These are phyloP conservation scores for Brettanomyces naardenensis DNA, from an alignment of 805 yeast species.

Conservation along the genomic window DNA sequence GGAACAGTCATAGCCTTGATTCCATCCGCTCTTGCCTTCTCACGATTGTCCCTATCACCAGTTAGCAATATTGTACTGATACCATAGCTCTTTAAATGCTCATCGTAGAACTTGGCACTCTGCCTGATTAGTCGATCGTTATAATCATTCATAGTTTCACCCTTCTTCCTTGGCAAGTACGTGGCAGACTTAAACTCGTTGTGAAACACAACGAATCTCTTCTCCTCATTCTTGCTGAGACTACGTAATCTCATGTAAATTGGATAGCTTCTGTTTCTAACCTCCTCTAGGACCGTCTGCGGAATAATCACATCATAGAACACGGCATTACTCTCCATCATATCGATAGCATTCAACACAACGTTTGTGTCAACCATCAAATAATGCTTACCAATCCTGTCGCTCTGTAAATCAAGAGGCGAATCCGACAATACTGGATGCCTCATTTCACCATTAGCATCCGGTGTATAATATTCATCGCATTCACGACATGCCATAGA, in stretches of 20 bases:
- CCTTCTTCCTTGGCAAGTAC: conserved; percentile 48
- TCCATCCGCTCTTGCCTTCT: conserved; percentile 46
- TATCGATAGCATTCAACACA: conserved; percentile 79
- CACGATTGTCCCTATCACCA: conserved; percentile 66
- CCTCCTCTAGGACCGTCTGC: conserved; percentile 92
- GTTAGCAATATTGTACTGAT: conserved; percentile 55
- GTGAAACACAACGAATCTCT: conserved; percentile 85
- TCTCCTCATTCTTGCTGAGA: conserved; percentile 64
- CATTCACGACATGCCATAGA: conserved; percentile 66
- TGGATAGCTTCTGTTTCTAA: conserved; percentile 78
- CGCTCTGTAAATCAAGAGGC: conserved; percentile 41
- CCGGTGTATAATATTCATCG: conserved; percentile 42
- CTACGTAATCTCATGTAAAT: conserved; percentile 79
- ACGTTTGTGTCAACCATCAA: conserved; percentile 83
- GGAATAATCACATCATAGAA: conserved; percentile 91
- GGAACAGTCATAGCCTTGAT: conserved; percentile 47
- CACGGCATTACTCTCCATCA: conserved; percentile 67
- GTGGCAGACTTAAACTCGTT: conserved; percentile 81
- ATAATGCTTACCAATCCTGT: conserved; percentile 62
- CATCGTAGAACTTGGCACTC: conserved; percentile 61
- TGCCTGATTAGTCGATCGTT: conserved; percentile 86
- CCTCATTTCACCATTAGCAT: conserved; percentile 61
- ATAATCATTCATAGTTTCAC: conserved; percentile 79
- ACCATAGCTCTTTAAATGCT: conserved; percentile 44
- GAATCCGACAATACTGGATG: conserved; percentile 54